Base-by-base conservation (phyloP, 2,329 filamentous ascomycete species). In the Eutypella sp. region DNA sequence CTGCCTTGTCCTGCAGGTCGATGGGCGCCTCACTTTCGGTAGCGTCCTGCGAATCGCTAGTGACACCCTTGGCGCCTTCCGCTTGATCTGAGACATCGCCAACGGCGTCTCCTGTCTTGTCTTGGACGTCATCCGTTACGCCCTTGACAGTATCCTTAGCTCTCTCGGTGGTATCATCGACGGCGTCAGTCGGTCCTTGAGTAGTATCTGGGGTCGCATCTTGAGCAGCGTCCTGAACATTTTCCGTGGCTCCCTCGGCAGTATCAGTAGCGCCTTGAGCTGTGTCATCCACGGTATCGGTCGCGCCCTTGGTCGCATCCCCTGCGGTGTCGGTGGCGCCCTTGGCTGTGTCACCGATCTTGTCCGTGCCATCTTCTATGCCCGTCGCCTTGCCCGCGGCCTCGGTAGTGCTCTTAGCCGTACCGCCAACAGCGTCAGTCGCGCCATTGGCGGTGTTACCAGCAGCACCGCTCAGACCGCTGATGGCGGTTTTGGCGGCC, bases 401-500 rank as follows among this genome's bases (percentile, higher is more conserved):
- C 3, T 47, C 53, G 10, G 55, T 57, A 16, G 46, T 47, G 13
- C 50, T 46, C 37, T 59, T 57, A 3, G 56, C 48, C 0, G 56
- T 47, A 18, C 50, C 48, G 23, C 57, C 56, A 22, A 59, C 46
- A 11, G 48, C 56, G 13, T 58, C 50, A 5, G 55, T 49, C 15
- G 55, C 46, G 22, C 57, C 50, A 44, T 59, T 57, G 5, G 56
- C 48, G 0, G 56, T 48, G 18, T 50, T 48, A 25, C 57, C 56
- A 18, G 58, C 45, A 10, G 47, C 55, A 13, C 59, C 50, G 4
- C 54, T 49, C n/a, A 54, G 45, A 23, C 57, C 50, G 20, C 53
- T 46, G 10, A 55, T 41, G 2, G 52, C 49, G 19, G 55, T 57
- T 22, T 50, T 31, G 5, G 55, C 56, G 1, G 55, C 47, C 9